Percentiles rank a stretch among this genome's conserved stretches.
Conservation (phyloP, 1,139 yeast species). For the Yamadazyma dendronema region DNA sequence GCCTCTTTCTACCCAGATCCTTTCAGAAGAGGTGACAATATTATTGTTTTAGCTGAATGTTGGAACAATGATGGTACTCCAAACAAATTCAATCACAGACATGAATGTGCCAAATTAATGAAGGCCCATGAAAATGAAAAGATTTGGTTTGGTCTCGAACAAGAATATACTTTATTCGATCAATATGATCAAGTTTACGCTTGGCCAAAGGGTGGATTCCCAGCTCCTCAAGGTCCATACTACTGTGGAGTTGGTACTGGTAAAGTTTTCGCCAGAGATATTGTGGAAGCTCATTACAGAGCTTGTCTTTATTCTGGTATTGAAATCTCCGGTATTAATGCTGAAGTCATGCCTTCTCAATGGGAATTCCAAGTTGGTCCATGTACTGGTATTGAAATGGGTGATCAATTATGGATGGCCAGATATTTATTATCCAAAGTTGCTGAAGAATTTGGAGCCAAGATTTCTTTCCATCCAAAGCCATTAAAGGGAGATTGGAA, state of each 20-base stretch:
- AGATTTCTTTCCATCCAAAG: slow-evolving; percentile 98
- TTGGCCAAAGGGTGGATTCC: slow-evolving; percentile 99
- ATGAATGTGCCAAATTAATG: slow-evolving; percentile 94
- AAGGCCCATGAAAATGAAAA: slow-evolving; percentile 82
- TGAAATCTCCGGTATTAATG: slow-evolving; percentile 91
- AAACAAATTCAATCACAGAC: slow-evolving; percentile 97
- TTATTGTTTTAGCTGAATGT: slow-evolving; percentile 92
- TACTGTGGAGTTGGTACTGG: slow-evolving; percentile 99
- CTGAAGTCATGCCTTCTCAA: slow-evolving; percentile 99
- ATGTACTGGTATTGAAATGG: slow-evolving; percentile 92
- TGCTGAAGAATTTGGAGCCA: slow-evolving; percentile 98
- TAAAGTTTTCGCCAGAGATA: slow-evolving; percentile 96
- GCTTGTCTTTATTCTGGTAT: slow-evolving; percentile 95
- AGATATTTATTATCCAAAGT: slow-evolving; percentile 90
- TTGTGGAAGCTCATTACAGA: slow-evolving; percentile 98
- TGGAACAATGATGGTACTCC: slow-evolving; percentile 99
- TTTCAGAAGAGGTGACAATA: slow-evolving; percentile 96
- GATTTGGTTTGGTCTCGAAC: slow-evolving; percentile 98
- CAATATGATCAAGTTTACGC: slow-evolving; percentile 88
- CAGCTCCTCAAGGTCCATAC: slow-evolving; percentile 99
- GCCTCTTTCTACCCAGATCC: slow-evolving; percentile 94
- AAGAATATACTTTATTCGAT: slow-evolving; percentile 96
- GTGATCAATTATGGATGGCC: slow-evolving; percentile 95
- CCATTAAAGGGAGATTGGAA: slow-evolving; percentile 99
- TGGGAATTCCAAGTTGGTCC: slow-evolving; percentile 99